A percentile compares a stretch with the other conserved stretches of the same genome.
These are phyloP conservation scores for Alternaria panax DNA, from an alignment of 2,329 filamentous ascomycete genomes.

Conservation along the genomic window DNA sequence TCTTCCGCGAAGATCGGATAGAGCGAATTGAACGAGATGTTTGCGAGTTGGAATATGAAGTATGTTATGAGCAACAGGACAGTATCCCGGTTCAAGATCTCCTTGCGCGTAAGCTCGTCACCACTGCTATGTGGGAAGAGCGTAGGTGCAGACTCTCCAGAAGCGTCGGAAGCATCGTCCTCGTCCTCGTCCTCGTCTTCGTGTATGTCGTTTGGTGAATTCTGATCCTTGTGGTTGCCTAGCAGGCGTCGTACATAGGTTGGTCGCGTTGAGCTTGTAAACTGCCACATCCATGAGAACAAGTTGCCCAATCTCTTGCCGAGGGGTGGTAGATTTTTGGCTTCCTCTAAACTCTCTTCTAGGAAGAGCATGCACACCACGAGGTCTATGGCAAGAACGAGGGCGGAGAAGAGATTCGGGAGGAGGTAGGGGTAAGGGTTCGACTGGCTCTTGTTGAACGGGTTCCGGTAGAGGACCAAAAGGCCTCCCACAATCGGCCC, in stretches of 20 bases:
- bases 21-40: constrained; percentile 93
- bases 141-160: constrained; percentile 41
- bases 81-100: constrained; percentile 80
- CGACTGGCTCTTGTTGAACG: constrained; percentile 58
- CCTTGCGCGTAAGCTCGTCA: constrained; percentile 59
- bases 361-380: constrained; percentile 79
- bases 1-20: constrained; percentile 92
- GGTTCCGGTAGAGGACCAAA: constrained; percentile 71
- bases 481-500: constrained; percentile 91
- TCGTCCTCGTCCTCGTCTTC: constrained; percentile 55
- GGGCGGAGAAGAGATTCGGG: constrained; percentile 82
- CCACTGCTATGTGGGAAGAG: constrained; percentile 54
- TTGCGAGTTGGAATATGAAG: constrained; percentile 90
- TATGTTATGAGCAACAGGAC: constrained; percentile 84
- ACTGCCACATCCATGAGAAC: constrained; percentile 75
- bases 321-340: constrained; percentile 66
- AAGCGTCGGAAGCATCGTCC: constrained; percentile 52
- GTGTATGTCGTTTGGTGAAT: constrained; percentile 45
- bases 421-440: constrained; percentile 80
- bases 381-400: constrained; percentile 75
- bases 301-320: constrained; percentile 65
- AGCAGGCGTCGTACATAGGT: constrained; percentile 62
- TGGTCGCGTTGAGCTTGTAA: constrained; percentile 65
- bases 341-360: constrained; percentile 81
- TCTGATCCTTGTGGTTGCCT: constrained; percentile 33